These are phyloP conservation scores for Penicillium sp. DNA, from an alignment of 2,329 filamentous ascomycete species.

Conservation along the genomic window DNA sequence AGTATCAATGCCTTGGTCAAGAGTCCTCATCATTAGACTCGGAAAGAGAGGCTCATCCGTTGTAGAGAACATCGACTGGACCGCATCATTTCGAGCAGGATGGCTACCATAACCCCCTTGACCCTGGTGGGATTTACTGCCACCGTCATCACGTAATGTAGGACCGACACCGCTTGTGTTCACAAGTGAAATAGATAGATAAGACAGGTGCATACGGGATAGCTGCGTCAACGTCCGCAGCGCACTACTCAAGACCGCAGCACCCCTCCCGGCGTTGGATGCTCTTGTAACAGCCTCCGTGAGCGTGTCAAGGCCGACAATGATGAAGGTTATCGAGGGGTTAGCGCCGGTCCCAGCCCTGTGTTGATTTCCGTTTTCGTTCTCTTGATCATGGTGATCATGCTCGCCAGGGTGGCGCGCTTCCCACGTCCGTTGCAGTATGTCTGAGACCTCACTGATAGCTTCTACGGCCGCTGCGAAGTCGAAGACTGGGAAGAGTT, in stretches of 20 bases:
- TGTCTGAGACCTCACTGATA: constrained; percentile 35
- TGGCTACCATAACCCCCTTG: constrained; percentile 2
- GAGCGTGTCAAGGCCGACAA: constrained; percentile 44
- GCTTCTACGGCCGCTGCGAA: constrained; percentile 36
- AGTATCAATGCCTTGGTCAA: constrained; percentile 47
- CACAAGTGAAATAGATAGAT: constrained; percentile 42
- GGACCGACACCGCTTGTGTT: constrained; percentile 41
- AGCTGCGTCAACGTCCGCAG: constrained; percentile 41
- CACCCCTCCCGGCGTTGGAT: constrained; percentile 42
- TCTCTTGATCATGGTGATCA: constrained; percentile 3
- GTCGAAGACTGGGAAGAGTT: constrained; percentile 40
- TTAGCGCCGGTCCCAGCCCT: background rate
- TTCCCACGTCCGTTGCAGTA: constrained; percentile 28
- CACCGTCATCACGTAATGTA: background rate
- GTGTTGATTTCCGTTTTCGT: background rate
- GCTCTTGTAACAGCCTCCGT: constrained; percentile 43
- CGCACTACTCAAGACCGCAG: constrained; percentile 37
- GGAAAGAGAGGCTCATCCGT: constrained; percentile 28
- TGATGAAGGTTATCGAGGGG: constrained; percentile 23
- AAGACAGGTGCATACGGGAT: constrained; percentile 33
- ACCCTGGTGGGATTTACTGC: background rate
- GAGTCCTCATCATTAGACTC: constrained; percentile 39
- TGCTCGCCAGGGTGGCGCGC: background rate
- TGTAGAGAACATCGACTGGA: constrained; percentile 35
- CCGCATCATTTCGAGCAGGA: constrained; percentile 22